These are phyloP conservation scores for Pleurotus tuoliensis DNA, from an alignment of 768 basidiomycete species.

Conservation along the genomic window DNA sequence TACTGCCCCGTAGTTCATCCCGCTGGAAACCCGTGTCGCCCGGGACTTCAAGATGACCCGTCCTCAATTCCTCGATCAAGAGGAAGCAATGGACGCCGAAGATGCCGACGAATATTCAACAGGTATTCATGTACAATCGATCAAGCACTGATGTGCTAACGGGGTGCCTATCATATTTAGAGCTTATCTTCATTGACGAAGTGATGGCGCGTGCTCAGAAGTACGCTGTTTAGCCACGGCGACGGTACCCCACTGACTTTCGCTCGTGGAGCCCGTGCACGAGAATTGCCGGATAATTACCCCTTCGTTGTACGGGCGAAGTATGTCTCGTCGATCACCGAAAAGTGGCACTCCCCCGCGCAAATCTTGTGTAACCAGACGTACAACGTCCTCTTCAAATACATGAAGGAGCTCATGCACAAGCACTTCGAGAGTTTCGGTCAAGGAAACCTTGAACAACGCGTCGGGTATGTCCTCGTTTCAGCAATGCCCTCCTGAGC, in stretches of 20 bases:
- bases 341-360: constrained; percentile 47
- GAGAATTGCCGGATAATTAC: constrained; percentile 66
- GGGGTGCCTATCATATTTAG: not conserved
- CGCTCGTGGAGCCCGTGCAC: constrained; percentile 52
- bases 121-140: not conserved
- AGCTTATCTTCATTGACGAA: constrained; percentile 46
- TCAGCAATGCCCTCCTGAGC: no score
- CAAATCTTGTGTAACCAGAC: constrained; percentile 38
- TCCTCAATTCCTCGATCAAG: constrained; percentile 32
- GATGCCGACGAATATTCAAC: not conserved
- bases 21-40: constrained; percentile 29
- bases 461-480: constrained; percentile 30
- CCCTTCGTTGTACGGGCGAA: constrained; percentile 56
- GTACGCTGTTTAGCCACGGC: constrained; percentile 29
- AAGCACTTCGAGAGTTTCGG: constrained; percentile 50
- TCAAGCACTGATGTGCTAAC: not conserved
- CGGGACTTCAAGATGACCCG: constrained; percentile 11
- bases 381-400: constrained; percentile 29
- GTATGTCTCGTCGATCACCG: constrained; percentile 42
- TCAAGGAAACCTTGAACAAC: constrained; percentile 47
- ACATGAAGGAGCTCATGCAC: constrained; percentile 39
- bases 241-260: not conserved
- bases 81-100: constrained; percentile 26
- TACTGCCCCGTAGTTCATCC: constrained; percentile 58
- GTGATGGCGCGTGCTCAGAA: constrained; percentile 41